Base-by-base conservation (phyloP, 2,329 filamentous ascomycete genomes). In the Immersiporthe knoxdaviesiana region DNA sequence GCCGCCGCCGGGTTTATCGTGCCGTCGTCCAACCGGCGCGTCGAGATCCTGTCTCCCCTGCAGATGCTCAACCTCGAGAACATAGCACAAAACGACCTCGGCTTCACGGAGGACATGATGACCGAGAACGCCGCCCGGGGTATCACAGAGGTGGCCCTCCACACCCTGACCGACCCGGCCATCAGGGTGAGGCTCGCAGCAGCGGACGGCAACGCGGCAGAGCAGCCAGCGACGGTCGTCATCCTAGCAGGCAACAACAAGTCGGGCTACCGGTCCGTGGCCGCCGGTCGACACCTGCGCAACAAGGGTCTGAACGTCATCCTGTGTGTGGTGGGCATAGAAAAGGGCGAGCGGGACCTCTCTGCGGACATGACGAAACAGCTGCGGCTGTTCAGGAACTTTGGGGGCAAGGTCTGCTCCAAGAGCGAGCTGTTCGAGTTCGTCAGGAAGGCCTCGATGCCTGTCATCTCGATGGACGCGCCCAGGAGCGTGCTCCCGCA, bases 211-310 rank as follows among this genome's bases (percentile, higher is more conserved):
- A 56, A 54, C 32, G 66, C 70, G 65, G 67, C n/a, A 44, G 72
- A 73, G 7, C 69, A 73, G 1, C 73, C 80, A 37, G 72, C 77
- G 67, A 83, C 84, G 0, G 81, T 89, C 41, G 89, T 97, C 30
- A 88, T 98, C 8, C 84, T 98, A n/a, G 94, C 93, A 0, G 95
- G 96, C n/a, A 98, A 97, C 78, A 95, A 97, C 79, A 93, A 93
- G 73, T 94, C 91, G 0, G 94, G 95, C 52, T 90, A 92, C 50
- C 87, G 95, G 69, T 93, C 94, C 3, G 85, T 98, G 66, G 92
- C 93, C 18, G 94, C 94, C 4, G 94, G 91, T 37, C 89, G 96
- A 5, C 94, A 98, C 78, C 86, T 98, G 11, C 89, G 92, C 65
- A 95, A 94, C 76, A 92, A 94, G 72, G 92, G 92, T 27, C 83